Evolutionary conservation across 805 yeast species (phyloP), one percentile per base, ranked within the genome.

Genomic region (Starmerella bacillaris): DNA sequence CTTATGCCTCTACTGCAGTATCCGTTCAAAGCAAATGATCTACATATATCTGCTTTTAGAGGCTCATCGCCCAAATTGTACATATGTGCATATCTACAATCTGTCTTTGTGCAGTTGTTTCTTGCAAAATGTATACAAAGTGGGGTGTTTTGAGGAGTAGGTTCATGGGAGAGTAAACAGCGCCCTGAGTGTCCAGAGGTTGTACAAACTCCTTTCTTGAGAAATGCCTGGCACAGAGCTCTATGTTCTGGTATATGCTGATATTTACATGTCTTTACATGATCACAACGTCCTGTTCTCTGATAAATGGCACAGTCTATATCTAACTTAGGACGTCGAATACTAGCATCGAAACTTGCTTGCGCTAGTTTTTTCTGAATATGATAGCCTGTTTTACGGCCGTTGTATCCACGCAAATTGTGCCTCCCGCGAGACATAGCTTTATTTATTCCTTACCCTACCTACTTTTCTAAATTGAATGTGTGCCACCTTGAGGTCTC

Each of bases 1-100:
- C 47, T 42, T 18, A 55, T 48, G 0, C 89, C 92, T 18, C 67
- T 52, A 21, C 59, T 65, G 53, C 92, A 79, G 56, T 67, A 76
- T 1, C 84, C 83, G 14, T 68, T 68, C 22, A 72, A 46, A 4
- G 84, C 66, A 57, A 78, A 79, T 20, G 67, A 71, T 17, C 79
- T 59, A 48, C 92, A 78, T 1, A 70, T 59, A 49, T 60, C 55
- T 3, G 71, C 55, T 11, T 11, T 4, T 15, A 15, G 26, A 4
- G 33, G 36, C 20, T 59, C 63, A 30, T 51, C 46, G 19, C 44
- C 53, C 26, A 61, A 68, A 35, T 47, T 27, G 28, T 38, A 47
- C 57, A 60, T 65, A 54, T 65, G 78, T 22, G 60, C 57, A 46
- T 50, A 80, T 46, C 53, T 57, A 53, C 79, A 72, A 24, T 61